Percentiles rank a stretch among this genome's conserved stretches.
Evolutionary conservation across 208 protist genomes (phyloP).

Genomic region (Trichomonas gallinae): DNA sequence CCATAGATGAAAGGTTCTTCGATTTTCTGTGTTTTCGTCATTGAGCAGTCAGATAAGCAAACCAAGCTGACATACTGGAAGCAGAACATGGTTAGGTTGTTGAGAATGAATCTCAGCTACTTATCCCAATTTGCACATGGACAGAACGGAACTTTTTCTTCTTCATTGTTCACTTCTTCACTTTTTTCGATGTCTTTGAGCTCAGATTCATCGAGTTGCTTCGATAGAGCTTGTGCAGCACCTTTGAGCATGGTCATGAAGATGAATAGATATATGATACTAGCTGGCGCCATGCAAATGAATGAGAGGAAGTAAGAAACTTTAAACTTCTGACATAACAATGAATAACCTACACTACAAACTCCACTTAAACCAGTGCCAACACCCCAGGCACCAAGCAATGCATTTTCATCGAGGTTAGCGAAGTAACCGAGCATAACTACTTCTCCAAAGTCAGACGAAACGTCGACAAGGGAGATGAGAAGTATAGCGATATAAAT

Average conservation of each 20-base stretch:
- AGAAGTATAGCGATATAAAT: background rate
- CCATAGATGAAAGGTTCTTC: background rate
- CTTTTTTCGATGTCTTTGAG: background rate
- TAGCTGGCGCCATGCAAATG: background rate
- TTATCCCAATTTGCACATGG: background rate
- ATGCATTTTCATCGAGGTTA: background rate
- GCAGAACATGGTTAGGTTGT: background rate
- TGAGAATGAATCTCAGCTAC: background rate
- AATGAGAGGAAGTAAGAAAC: background rate
- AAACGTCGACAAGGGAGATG: background rate
- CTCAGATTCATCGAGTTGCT: background rate
- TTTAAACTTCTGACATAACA: background rate
- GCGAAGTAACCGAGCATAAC: slow-evolving; percentile 5
- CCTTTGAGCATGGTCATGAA: background rate
- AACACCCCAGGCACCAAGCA: background rate
- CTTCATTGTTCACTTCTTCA: background rate
- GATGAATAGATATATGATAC: background rate
- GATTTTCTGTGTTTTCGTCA: background rate
- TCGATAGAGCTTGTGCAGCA: too few relatives aligned
- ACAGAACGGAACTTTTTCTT: background rate
- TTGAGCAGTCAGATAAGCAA: background rate
- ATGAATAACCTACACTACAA: background rate
- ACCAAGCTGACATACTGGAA: background rate
- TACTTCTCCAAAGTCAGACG: background rate
- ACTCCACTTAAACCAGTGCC: background rate